A percentile compares a stretch with the other conserved stretches of the same genome.
Conservation (phyloP, 805 yeast genomes). For the Diddensiella santjacobensis region DNA sequence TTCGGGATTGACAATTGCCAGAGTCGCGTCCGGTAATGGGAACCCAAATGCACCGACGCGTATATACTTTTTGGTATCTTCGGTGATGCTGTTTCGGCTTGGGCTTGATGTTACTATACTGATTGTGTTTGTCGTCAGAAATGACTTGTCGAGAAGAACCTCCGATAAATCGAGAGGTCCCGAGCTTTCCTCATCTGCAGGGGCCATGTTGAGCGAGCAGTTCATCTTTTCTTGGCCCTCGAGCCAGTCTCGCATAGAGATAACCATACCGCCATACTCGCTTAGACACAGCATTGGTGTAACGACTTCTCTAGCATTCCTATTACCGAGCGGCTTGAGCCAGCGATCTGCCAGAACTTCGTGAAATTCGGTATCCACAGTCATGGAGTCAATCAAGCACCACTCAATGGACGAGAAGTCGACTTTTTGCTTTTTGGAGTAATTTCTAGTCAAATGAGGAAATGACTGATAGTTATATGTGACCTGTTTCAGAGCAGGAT, state of each 20-base stretch:
- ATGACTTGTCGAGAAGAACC: constrained; percentile 66
- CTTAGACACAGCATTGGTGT: constrained; percentile 85
- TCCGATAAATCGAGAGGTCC: constrained; percentile 53
- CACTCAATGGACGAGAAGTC: constrained; percentile 78
- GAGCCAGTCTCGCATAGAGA: constrained; percentile 88
- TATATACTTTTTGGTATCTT: constrained; percentile 46
- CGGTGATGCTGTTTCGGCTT: constrained; percentile 36
- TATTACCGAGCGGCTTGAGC: constrained; percentile 86
- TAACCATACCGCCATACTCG: constrained; percentile 95
- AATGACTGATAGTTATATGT: constrained; percentile 88
- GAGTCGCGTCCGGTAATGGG: constrained; percentile 89
- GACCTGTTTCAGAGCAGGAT: constrained; percentile 82
- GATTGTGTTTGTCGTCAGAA: constrained; percentile 67
- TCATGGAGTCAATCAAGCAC: constrained; percentile 84
- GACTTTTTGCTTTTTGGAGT: constrained; percentile 66
- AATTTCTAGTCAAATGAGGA: constrained; percentile 80
- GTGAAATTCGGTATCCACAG: constrained; percentile 90
- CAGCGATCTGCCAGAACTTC: constrained; percentile 86
- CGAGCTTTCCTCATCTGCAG: constrained; percentile 38
- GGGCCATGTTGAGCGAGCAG: constrained; percentile 31
- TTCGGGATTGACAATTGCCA: constrained; percentile 94
- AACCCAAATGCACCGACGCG: constrained; percentile 90
- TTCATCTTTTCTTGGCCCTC: constrained; percentile 65
- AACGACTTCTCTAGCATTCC: constrained; percentile 65
- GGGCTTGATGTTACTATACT: constrained; percentile 56